Conservation (phyloP, 2,329 filamentous ascomycete species). For the Fusarium heterosporum region DNA sequence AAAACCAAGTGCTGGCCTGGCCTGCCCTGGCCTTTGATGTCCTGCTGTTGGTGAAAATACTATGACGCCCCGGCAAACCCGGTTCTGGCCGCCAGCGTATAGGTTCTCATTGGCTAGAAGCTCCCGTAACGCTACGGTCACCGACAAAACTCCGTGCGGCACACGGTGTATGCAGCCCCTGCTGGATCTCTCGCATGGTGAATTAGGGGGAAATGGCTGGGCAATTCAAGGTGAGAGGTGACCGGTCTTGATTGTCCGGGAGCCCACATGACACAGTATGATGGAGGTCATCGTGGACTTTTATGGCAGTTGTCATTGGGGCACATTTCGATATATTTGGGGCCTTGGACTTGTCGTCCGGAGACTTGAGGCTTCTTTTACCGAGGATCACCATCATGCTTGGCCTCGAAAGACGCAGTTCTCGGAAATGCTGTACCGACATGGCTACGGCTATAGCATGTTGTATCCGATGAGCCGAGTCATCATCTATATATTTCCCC, state of each 20-base stretch:
- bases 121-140: conserved; percentile 34
- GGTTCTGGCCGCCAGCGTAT: conserved; percentile 44
- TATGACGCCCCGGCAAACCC: conserved; percentile 49
- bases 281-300: conserved; percentile 37
- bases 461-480: conserved; percentile 30
- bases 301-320: conserved; percentile 33
- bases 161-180: conserved; percentile 42
- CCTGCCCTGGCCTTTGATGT: conserved; percentile 44
- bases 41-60: conserved; percentile 44
- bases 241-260: conserved; percentile 36
- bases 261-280: conserved; percentile 38
- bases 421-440: conserved; percentile 31
- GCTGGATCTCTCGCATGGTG: conserved; percentile 18
- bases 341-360: conserved; percentile 32
- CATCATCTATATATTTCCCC: conserved; percentile 31
- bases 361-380: conserved; percentile 39
- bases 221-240: conserved; percentile 20
- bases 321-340: conserved; percentile 33
- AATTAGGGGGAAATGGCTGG: not conserved
- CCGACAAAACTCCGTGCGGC: conserved; percentile 37
- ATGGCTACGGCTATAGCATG: not conserved
- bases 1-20: conserved; percentile 12
- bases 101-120: conserved; percentile 37
- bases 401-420: conserved; percentile 30
- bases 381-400: conserved; percentile 37